Conservation (phyloP, 1,284 basidiomycete species). For the Ganoderma leucocontextum region DNA sequence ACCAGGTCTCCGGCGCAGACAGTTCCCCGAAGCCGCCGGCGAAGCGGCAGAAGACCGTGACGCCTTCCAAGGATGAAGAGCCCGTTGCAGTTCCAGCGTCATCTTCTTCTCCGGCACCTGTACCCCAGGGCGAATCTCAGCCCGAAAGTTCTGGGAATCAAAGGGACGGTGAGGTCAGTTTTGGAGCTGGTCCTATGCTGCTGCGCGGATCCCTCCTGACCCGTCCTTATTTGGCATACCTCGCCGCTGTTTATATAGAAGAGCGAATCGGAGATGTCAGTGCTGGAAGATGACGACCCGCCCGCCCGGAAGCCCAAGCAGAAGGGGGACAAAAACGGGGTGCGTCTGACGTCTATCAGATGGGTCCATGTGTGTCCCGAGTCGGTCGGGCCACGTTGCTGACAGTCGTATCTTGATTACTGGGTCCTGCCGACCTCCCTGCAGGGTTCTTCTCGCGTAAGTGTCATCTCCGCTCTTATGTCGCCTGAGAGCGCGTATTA, state of each 20-base stretch:
- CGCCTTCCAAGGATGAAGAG: conserved; percentile 14
- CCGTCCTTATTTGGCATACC: not conserved
- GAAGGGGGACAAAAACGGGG: conserved; percentile 44
- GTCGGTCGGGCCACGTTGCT: not conserved
- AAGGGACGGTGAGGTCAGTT: conserved; percentile 3
- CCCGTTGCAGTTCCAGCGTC: not conserved
- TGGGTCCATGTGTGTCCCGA: conserved; percentile 6
- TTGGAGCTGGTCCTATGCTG: not conserved
- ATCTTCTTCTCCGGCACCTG: conserved; percentile 7
- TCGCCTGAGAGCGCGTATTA: not conserved
- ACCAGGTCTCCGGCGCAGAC: conserved; percentile 24
- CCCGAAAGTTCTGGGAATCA: not conserved
- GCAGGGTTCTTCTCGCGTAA: conserved; percentile 16
- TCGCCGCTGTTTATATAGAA: conserved; percentile 37
- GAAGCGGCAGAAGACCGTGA: conserved; percentile 31
- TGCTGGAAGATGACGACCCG: conserved; percentile 63
- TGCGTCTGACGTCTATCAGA: conserved; percentile 11
- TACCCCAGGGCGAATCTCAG: not conserved
- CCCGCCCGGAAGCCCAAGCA: conserved; percentile 43
- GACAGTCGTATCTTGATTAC: not conserved
- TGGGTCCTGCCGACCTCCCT: not conserved
- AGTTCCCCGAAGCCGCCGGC: conserved; percentile 26
- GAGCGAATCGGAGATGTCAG: conserved; percentile 70
- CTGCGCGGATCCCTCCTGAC: not conserved
- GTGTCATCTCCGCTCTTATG: not conserved